Evolutionary conservation across 2,329 filamentous ascomycete genomes (phyloP), one percentile per base, ranked within the genome.

Genomic region (Curvularia verruculosa): DNA sequence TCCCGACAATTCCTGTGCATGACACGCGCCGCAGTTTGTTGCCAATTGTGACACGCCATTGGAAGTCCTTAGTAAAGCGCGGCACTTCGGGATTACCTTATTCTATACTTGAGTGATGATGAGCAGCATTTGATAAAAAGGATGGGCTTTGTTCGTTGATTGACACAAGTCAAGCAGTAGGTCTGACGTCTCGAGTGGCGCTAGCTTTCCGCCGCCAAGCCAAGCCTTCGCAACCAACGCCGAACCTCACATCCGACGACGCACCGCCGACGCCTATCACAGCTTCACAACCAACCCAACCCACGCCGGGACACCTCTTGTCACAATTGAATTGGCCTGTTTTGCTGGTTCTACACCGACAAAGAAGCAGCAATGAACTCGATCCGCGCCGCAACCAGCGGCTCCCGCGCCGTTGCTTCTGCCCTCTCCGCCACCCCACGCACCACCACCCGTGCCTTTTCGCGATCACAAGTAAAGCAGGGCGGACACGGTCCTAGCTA

Each of bases 401-500:
- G 65, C 61, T 60, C 54, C 51, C 61, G 44, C 66, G 65, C 61
- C 61, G 65, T 36, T 58, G 21, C 50, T 1, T 46, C 66, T 54
- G 55, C 62, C 55, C 61, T 69, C 62, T 39, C 64, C 54, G 49
- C 56, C 64, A 45, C 45, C 28, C 49, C 54, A 49, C 49, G 50
- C 49, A 44, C 54, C 44, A 41, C 59, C 24, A 53, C 64, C 60
- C 68, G 66, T 55, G 54, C 60, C 40, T 70, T 75, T 46, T 71
- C 72, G 43, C 58, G 63, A 31, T 63, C 70, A 26, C 50, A 60
- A 39, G 43, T 41, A 48, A 49, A 55, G 44, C 56, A 58, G 21
- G 59, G 58, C 28, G 69, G 67, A 66, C 87, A 90, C 80, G 90
- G 87, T 71, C 84, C 87, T 67, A 89, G 92, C 77, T 99, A 92